Conservation (phyloP, 108 stramenopile genomes). For the Skeletonema grethae region DNA sequence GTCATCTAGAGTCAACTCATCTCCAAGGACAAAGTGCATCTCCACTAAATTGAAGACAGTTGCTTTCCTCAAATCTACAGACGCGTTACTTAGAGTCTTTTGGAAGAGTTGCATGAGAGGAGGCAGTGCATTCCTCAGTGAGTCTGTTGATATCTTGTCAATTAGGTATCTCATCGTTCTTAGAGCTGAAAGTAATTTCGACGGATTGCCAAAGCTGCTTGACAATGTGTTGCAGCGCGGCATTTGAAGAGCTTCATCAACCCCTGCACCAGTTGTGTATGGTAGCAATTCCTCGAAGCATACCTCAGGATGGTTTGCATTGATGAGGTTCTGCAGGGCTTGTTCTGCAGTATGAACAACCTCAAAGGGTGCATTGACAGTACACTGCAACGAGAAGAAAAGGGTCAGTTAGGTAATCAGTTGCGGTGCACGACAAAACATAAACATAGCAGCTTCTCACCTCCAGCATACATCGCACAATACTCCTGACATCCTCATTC, state of each 20-base stretch:
- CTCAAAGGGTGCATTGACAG: slow-evolving; percentile 47
- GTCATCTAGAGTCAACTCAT: slow-evolving; percentile 37
- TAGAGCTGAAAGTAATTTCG: slow-evolving; percentile 40
- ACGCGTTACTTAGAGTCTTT: slow-evolving; percentile 23
- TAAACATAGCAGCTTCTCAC: slow-evolving; percentile 9
- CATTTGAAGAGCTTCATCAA: slow-evolving; percentile 5
- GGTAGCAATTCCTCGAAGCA: slow-evolving; percentile 51
- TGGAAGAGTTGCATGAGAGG: slow-evolving; percentile 32
- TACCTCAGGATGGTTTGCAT: slow-evolving; percentile 25
- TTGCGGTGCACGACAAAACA: neutral
- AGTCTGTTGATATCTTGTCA: slow-evolving; percentile 23
- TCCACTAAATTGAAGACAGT: slow-evolving; percentile 51
- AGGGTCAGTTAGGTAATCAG: neutral
- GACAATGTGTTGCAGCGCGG: slow-evolving; percentile 10
- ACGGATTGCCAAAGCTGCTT: slow-evolving; percentile 21
- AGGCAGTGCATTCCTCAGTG: slow-evolving; percentile 26
- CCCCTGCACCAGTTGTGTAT: neutral
- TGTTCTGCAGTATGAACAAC: slow-evolving; percentile 57
- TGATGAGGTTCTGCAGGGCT: slow-evolving; percentile 53
- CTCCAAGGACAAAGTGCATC: slow-evolving; percentile 44
- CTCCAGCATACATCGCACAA: slow-evolving; percentile 48
- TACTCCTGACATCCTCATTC: slow-evolving; percentile 25
- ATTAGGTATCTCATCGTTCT: slow-evolving; percentile 41
- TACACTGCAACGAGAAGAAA: slow-evolving; percentile 26
- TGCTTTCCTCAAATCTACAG: slow-evolving; percentile 53